Base-by-base conservation (phyloP, 306 rosid genomes). In the Vigna mungo region DNA sequence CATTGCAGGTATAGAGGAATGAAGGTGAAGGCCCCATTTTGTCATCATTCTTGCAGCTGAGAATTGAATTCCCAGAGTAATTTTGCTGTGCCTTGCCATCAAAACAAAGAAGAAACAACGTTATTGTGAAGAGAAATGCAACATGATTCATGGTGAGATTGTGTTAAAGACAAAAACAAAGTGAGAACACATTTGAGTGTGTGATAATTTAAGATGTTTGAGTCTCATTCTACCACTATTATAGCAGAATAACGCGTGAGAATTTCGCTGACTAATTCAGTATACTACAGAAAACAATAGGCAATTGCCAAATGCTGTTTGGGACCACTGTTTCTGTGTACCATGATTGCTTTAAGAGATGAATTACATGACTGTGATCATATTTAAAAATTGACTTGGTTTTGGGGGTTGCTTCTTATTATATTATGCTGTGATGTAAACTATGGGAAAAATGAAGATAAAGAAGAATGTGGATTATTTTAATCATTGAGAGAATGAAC, bases 1-100 rank as follows among this genome's bases (percentile, higher is more conserved):
- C 89, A 70, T 77, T 88, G 86, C 91, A 89, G 16, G 89, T 73
- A 88, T 88, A 90, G 34, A 89, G 95, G 53, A 80, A 82, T 4
- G 81, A 64, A 1, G 86, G 54, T 0, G 86, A 86, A n/a, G 90
- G 86, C 1, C 90, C 88, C 15, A 49, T 72, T 17, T n/a, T 55
- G 14, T 86, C 79, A 14, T 16, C 67, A 25, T 74, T 77, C 2
- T 7, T 25, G 75, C 94, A 86, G 4, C 17, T 46, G 15, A 53
- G 16, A 47, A 78, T n/a, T 3, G 80, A 79, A 69, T 71, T 63
- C 56, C 82, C 86, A 0, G 84, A 74, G 71, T 90, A 90, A 44
- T 60, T 86, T 56, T 87, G 94, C 51, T 86, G 84, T 56, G 88
- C 80, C 3, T 7, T 80, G 14, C 13, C 34, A 20, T 32, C 43